A percentile compares a stretch with the other conserved stretches of the same genome.
phyloP scores from a whole-genome alignment of 2,329 filamentous ascomycete species.

The Epicoccum sorghinum region DNA sequence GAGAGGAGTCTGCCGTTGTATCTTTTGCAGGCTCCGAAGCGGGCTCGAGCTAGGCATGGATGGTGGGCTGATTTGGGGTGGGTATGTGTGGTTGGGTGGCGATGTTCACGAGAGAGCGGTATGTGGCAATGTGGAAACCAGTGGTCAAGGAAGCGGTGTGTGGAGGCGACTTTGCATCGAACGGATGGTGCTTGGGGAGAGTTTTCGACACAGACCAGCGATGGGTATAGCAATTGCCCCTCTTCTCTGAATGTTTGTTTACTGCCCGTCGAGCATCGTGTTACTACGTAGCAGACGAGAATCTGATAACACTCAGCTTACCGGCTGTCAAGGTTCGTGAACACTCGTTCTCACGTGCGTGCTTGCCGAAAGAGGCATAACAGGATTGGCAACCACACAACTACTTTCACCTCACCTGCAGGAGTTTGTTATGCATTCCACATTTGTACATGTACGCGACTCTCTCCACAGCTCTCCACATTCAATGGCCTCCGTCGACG shows the following conservation, averaged over 20 bases:
- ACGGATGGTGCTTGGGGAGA: background rate
- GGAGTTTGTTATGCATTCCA: background rate
- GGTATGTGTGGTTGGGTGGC: conserved; percentile 9
- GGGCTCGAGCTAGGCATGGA: conserved; percentile 3
- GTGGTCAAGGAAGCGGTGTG: conserved; percentile 13
- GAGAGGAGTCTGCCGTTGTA: background rate
- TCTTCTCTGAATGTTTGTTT: background rate
- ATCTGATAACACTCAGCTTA: too few relatives aligned
- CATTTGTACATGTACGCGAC: background rate
- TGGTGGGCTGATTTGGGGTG: conserved; percentile 1
- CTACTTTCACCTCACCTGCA: conserved; percentile 1
- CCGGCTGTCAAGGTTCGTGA: background rate
- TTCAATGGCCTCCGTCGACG: background rate
- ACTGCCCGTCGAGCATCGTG: background rate
- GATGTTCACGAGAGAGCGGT: conserved; percentile 16
- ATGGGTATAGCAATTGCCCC: too few relatives aligned
- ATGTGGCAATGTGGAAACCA: background rate
- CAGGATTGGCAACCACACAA: background rate
- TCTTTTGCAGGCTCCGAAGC: background rate
- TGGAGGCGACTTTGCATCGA: conserved; percentile 7
- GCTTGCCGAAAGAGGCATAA: background rate
- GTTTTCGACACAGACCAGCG: background rate
- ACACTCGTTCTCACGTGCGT: conserved; percentile 18
- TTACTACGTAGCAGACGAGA: too few relatives aligned
- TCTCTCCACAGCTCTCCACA: background rate